Percentiles rank a stretch among this genome's conserved stretches.
phyloP scores from a whole-genome alignment of 768 basidiomycete genomes.

The Podaxis sp. region DNA sequence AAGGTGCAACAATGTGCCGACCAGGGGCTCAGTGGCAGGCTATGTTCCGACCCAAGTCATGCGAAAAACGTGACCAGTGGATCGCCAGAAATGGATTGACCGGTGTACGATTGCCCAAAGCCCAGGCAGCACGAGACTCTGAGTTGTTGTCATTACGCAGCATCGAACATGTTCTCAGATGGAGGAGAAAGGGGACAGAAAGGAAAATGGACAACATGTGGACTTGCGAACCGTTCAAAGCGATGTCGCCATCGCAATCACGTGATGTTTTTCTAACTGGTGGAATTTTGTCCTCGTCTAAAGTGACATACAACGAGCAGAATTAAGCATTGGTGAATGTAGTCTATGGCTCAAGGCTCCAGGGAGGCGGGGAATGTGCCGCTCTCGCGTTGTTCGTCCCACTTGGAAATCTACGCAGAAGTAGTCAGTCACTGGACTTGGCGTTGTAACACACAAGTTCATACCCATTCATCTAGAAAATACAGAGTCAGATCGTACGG shows the following conservation, averaged over 20 bases:
- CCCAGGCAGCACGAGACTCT: background rate
- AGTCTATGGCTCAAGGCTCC: constrained; percentile 45
- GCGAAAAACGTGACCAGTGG: background rate
- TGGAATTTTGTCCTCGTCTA: background rate
- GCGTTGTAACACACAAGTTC: constrained; percentile 15
- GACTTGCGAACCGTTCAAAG: background rate
- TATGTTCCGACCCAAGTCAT: constrained; percentile 13
- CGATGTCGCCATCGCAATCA: constrained; percentile 21
- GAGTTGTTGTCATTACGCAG: background rate
- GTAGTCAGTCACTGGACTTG: constrained; percentile 16
- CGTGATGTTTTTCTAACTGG: constrained; percentile 11
- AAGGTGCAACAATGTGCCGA: background rate
- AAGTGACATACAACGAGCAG: background rate
- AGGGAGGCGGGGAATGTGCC: constrained; percentile 92
- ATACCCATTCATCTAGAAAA: constrained; percentile 86
- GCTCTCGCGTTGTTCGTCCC: constrained; percentile 93
- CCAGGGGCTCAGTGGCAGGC: background rate
- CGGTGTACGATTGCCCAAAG: background rate
- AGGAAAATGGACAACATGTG: background rate
- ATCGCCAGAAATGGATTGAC: background rate
- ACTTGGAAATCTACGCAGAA: constrained; percentile 68
- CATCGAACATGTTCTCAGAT: background rate
- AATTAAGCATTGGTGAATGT: background rate
- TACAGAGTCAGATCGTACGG: constrained; percentile 2
- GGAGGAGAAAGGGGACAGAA: background rate